phyloP scores from a whole-genome alignment of 805 yeast species.

The Naumovozyma baii region DNA sequence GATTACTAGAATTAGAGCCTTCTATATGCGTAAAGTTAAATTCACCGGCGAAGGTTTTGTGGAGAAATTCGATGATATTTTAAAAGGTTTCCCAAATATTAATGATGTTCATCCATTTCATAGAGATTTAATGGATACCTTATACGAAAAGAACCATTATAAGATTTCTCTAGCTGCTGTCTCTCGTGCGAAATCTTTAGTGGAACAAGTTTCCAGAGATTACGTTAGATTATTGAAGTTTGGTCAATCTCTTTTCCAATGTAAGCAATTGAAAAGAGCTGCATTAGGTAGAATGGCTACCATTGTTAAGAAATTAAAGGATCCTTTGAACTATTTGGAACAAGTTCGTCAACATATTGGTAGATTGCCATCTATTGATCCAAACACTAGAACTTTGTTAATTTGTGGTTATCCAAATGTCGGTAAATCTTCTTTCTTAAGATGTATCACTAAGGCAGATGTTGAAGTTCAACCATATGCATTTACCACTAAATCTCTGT shows the following conservation, averaged over 20 bases:
- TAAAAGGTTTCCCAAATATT: constrained; percentile 88
- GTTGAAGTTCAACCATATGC: constrained; percentile 99
- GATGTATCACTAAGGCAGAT: constrained; percentile 92
- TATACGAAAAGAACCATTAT: constrained; percentile 96
- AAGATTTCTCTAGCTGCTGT: constrained; percentile 93
- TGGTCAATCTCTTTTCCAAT: constrained; percentile 96
- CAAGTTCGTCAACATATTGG: constrained; percentile 99
- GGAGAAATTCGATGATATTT: constrained; percentile 80
- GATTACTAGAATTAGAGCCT: constrained; percentile 91
- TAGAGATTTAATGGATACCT: constrained; percentile 93
- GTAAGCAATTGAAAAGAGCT: constrained; percentile 97
- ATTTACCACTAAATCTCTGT: constrained; percentile 93
- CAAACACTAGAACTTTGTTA: constrained; percentile 92
- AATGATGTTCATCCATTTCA: constrained; percentile 98
- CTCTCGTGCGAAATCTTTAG: constrained; percentile 83
- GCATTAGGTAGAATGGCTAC: constrained; percentile 99
- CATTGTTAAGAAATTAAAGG: constrained; percentile 87
- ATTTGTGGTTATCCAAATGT: constrained; percentile 99
- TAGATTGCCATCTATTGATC: constrained; percentile 95
- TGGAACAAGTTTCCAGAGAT: constrained; percentile 95
- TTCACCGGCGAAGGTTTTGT: constrained; percentile 93
- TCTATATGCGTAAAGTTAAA: constrained; percentile 96
- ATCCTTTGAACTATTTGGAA: constrained; percentile 85
- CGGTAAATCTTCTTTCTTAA: constrained; percentile 92
- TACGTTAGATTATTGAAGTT: constrained; percentile 88